These are phyloP conservation scores for Lathyrus tuberosus DNA, from an alignment of 306 rosid species.

Conservation along the genomic window DNA sequence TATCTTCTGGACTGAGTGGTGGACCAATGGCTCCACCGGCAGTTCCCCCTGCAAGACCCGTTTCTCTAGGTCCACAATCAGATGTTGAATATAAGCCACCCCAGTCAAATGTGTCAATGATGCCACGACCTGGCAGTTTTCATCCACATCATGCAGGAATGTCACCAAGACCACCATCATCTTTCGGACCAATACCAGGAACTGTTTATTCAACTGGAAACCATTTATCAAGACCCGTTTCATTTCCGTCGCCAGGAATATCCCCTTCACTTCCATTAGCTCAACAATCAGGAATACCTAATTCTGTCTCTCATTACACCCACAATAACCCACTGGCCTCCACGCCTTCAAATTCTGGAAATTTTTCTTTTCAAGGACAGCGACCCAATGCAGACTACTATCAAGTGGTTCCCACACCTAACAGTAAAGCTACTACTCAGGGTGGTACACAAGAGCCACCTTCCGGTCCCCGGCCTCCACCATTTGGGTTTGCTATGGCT, in stretches of 20 bases:
- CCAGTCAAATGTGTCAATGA: constrained; percentile 47
- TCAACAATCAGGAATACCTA: constrained; percentile 60
- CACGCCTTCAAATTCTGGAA: constrained; percentile 55
- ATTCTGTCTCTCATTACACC: constrained; percentile 48
- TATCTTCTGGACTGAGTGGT: constrained; percentile 48
- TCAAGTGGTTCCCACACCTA: constrained; percentile 50
- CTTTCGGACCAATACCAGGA: constrained; percentile 47
- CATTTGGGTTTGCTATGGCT: constrained; percentile 51
- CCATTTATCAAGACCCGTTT: constrained; percentile 41
- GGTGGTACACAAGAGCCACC: constrained; percentile 48
- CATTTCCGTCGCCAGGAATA: constrained; percentile 50
- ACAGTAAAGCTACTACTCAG: constrained; percentile 47
- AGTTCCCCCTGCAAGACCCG: constrained; percentile 43
- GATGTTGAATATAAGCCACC: constrained; percentile 49
- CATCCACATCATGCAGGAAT: constrained; percentile 53
- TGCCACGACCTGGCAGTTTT: constrained; percentile 43
- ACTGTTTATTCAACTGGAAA: constrained; percentile 42
- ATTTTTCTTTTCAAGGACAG: constrained; percentile 72
- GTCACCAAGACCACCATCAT: constrained; percentile 45
- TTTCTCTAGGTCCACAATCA: constrained; percentile 45
- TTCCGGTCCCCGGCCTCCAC: constrained; percentile 48
- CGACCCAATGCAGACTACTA: constrained; percentile 50
- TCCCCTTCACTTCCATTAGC: constrained; percentile 46
- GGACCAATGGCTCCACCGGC: constrained; percentile 43
- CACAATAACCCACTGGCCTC: constrained; percentile 46